Percentiles rank a stretch among this genome's conserved stretches.
Conservation (phyloP, 2,329 filamentous ascomycete species). For the Aspergillus floridensis region DNA sequence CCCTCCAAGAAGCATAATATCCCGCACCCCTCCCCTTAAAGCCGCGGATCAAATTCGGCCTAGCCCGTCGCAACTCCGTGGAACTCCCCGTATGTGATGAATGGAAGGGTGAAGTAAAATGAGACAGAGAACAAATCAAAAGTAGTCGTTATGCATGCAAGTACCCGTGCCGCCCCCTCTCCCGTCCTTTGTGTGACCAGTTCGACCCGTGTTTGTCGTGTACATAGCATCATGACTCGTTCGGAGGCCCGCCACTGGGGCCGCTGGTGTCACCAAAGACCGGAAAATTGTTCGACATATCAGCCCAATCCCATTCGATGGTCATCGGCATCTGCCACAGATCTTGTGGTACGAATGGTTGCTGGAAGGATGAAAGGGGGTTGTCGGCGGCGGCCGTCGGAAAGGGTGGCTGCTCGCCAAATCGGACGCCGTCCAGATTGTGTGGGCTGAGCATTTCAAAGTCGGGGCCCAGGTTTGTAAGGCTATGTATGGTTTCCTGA, state of each 20-base stretch:
- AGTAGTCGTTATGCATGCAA: neutral
- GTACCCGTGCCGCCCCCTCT: neutral
- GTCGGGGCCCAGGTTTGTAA: conserved; percentile 33
- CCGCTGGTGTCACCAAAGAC: conserved; percentile 27
- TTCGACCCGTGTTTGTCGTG: neutral
- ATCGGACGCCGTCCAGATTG: conserved; percentile 32
- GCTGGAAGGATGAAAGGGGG: conserved; percentile 60
- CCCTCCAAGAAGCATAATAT: too few relatives aligned
- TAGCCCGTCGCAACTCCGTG: neutral
- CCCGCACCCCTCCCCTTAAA: neutral
- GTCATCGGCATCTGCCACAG: conserved; percentile 96
- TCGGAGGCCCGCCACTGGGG: neutral
- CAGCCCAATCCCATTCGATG: conserved; percentile 81
- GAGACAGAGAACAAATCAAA: neutral
- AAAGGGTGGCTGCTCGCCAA: conserved; percentile 32
- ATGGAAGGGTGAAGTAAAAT: neutral
- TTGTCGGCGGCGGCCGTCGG: conserved; percentile 29
- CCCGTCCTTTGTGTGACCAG: neutral
- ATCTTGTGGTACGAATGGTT: conserved; percentile 88
- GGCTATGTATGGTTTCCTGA: conserved; percentile 25
- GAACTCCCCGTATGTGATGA: neutral
- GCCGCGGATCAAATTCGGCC: neutral
- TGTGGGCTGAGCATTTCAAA: conserved; percentile 41
- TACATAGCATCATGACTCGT: neutral
- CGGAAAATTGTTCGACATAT: conserved; percentile 42